Conservation (phyloP, 305 asterid species). For the Fraxinus xanthoxyloides region DNA sequence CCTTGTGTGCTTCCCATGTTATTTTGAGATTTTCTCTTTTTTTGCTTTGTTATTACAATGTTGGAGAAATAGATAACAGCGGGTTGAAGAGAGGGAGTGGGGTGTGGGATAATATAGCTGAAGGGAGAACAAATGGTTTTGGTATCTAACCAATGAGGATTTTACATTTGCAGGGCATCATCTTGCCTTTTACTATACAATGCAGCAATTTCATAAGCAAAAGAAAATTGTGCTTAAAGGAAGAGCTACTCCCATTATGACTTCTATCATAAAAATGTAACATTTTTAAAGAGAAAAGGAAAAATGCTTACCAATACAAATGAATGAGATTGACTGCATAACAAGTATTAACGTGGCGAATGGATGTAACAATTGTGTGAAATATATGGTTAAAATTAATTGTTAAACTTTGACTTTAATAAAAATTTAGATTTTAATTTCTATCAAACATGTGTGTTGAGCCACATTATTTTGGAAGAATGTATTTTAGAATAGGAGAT, state of each 20-base stretch:
- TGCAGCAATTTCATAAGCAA: not conserved
- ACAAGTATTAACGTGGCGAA: not conserved
- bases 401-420: no score
- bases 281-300: not conserved
- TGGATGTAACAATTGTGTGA: not conserved
- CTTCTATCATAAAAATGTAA: not conserved
- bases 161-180: constrained; percentile 15
- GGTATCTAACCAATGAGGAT: constrained; percentile 19
- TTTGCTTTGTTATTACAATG: not conserved
- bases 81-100: not conserved
- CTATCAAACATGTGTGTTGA: no score
- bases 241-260: constrained; percentile 24
- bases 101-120: not conserved
- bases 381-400: no score
- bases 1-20: constrained; percentile 45
- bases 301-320: not conserved
- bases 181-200: constrained; percentile 42
- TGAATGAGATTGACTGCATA: not conserved
- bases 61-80: not conserved
- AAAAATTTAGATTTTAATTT: no score
- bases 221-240: constrained; percentile 39
- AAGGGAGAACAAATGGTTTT: not conserved
- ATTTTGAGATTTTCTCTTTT: not conserved
- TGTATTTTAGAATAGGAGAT: no score
- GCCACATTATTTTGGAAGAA: no score